Base-by-base conservation (phyloP, 805 yeast species). In the Debaryomyces prosopidis region DNA sequence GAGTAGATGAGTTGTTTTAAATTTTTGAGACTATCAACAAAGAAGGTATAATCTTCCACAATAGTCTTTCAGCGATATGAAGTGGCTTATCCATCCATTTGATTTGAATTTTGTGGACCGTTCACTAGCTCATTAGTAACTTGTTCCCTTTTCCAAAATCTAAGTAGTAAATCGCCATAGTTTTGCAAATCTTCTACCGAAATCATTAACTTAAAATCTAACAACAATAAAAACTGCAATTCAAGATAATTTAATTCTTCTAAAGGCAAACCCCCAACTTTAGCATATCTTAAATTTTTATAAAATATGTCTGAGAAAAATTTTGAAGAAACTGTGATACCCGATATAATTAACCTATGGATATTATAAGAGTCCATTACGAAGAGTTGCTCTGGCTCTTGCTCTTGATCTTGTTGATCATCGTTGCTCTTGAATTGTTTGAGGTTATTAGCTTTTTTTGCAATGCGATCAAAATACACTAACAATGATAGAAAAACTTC, bases 301-400 rank as follows among this genome's bases (percentile, higher is more conserved):
- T 92, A 92, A 60, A 91, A 92, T 40, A 91, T 89, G 66, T 92
- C 98, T 57, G 92, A 84, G 65, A 91, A 91, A 65, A 92, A 92
- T 70, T 94, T 94, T 32, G 96, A 87, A 20, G 96, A 89, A 19
- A 94, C 97, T 0, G 99, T 92, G 48, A 94, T 85, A 4, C 97
- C 98, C 10, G 96, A 87, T 39, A 94, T 92, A 41, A 94, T 88
- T 52, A 94, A 75, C 50, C 99, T 77, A 68, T 94, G 99, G 50
- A 94, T 90, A 63, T 94, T 94, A 67, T 87, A 92, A 46, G 96
- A 86, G 66, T 94, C 98, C 91, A 94, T 89, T 8, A 92, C 96
- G 64, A 94, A 91, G 48, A 89, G 67, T 62, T 87, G 92, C 42
- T 72, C 77, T 14, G 53, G 46, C 27, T 54, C 57, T 35, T 49